Conservation (phyloP, 2,329 filamentous ascomycete species). For the Magnaporthiopsis incrustans region DNA sequence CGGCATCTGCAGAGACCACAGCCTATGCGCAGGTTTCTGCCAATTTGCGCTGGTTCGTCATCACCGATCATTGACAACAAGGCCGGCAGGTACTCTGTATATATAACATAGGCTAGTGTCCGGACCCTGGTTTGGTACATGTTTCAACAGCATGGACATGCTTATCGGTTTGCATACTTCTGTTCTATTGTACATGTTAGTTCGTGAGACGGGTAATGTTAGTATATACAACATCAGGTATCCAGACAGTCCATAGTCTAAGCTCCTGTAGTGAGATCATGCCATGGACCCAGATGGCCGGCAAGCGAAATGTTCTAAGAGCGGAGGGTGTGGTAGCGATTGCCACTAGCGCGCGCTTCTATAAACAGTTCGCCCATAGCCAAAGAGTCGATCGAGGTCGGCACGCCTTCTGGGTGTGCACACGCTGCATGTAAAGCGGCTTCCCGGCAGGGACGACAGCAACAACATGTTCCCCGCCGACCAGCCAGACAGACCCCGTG, state of each 20-base stretch:
- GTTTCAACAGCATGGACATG: not conserved
- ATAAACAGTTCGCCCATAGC: not conserved
- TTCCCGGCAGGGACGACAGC: too few relatives aligned
- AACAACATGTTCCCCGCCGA: too few relatives aligned
- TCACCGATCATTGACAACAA: not conserved
- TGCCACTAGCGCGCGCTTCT: too few relatives aligned
- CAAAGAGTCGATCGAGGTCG: too few relatives aligned
- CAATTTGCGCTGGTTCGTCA: not conserved
- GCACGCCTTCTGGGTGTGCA: too few relatives aligned
- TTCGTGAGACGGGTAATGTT: not conserved
- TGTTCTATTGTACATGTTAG: not conserved
- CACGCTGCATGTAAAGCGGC: too few relatives aligned
- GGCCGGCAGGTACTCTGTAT: not conserved
- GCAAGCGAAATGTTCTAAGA: not conserved
- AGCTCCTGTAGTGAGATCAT: not conserved
- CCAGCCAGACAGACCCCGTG: not conserved
- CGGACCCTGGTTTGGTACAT: not conserved
- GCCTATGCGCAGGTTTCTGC: not conserved
- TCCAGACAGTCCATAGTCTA: not conserved
- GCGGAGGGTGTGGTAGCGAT: not conserved
- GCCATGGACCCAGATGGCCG: too few relatives aligned
- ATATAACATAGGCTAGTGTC: too few relatives aligned
- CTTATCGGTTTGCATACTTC: not conserved
- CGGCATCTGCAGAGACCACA: not conserved
- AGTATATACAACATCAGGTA: not conserved